Percentiles rank a stretch among this genome's conserved stretches.
These are phyloP conservation scores for Mycena rebaudengoi DNA, from an alignment of 768 basidiomycete genomes.

Conservation along the genomic window DNA sequence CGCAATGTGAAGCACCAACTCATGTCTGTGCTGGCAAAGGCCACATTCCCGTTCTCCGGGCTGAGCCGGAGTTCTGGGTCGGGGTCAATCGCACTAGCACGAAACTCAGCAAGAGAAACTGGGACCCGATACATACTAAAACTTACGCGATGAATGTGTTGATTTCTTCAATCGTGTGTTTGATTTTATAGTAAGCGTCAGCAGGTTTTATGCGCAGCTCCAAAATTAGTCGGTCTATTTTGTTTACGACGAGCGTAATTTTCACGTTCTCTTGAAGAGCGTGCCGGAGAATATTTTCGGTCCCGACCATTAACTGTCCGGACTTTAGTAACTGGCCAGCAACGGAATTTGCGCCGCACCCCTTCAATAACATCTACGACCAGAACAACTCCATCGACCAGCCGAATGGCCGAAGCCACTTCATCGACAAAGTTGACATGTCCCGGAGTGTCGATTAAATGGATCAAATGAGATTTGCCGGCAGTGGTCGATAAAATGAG, in stretches of 20 bases:
- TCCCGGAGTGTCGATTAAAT: constrained; percentile 96
- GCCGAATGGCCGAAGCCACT: constrained; percentile 85
- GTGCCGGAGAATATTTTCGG: constrained; percentile 88
- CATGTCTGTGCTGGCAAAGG: constrained; percentile 97
- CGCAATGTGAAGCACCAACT: constrained; percentile 95
- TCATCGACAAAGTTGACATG: constrained; percentile 99
- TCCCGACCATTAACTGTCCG: constrained; percentile 87
- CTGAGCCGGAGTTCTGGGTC: constrained; percentile 89
- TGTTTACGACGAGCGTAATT: constrained; percentile 95
- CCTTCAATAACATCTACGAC: constrained; percentile 99
- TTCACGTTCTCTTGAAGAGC: constrained; percentile 89
- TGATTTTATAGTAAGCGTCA: constrained; percentile 99
- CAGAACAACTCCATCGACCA: constrained; percentile 90
- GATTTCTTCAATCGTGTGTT: constrained; percentile 98
- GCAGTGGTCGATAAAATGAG: constrained; percentile 83
- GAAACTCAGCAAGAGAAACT: constrained; percentile 7
- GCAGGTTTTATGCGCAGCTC: constrained; percentile 95
- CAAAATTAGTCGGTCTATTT: constrained; percentile 96
- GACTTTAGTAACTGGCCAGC: constrained; percentile 25
- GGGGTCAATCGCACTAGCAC: constrained; percentile 79
- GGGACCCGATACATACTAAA: neutral
- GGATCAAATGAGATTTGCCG: constrained; percentile 93
- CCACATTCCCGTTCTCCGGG: constrained; percentile 95
- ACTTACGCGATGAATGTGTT: constrained; percentile 93
- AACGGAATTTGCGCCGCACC: constrained; percentile 56